These are phyloP conservation scores for Powellomyces hirtus DNA, from an alignment of 192 early-diverging fungal species.

Conservation along the genomic window DNA sequence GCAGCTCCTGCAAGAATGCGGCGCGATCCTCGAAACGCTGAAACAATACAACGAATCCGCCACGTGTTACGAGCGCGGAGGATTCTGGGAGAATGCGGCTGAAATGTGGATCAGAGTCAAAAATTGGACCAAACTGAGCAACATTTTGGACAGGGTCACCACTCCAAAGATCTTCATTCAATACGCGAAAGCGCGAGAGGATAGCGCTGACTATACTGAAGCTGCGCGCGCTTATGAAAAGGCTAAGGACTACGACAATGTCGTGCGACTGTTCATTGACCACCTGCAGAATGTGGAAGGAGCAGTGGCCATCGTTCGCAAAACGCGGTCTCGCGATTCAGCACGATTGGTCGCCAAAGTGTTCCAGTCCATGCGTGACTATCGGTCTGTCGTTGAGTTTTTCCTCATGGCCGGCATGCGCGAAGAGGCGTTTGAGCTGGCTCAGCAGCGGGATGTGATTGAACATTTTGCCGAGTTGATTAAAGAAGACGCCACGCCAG, in stretches of 20 bases:
- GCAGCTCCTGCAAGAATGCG: conserved; percentile 50
- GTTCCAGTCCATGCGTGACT: conserved; percentile 46
- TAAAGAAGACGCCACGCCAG: conserved; percentile 40
- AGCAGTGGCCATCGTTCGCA: conserved; percentile 41
- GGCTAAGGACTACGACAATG: conserved; percentile 50
- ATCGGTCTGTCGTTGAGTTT: conserved; percentile 55
- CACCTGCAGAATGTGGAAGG: conserved; percentile 50
- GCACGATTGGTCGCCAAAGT: conserved; percentile 49
- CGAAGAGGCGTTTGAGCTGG: conserved; percentile 57
- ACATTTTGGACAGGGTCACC: conserved; percentile 37
- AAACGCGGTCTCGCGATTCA: conserved; percentile 49
- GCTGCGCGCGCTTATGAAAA: conserved; percentile 52
- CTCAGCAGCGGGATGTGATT: conserved; percentile 55
- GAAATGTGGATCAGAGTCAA: conserved; percentile 52
- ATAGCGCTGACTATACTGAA: conserved; percentile 39
- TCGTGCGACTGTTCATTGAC: conserved; percentile 48
- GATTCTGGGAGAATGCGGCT: conserved; percentile 50
- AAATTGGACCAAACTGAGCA: conserved; percentile 40
- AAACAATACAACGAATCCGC: conserved; percentile 51
- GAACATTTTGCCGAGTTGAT: conserved; percentile 54
- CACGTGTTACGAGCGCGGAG: conserved; percentile 41
- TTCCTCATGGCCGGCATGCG: conserved; percentile 55
- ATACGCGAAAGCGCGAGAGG: conserved; percentile 51
- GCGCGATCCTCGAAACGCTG: conserved; percentile 44
- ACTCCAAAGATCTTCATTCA: conserved; percentile 44